Conservation (phyloP, 1,139 yeast species). For the Yamadazyma triangularis region DNA sequence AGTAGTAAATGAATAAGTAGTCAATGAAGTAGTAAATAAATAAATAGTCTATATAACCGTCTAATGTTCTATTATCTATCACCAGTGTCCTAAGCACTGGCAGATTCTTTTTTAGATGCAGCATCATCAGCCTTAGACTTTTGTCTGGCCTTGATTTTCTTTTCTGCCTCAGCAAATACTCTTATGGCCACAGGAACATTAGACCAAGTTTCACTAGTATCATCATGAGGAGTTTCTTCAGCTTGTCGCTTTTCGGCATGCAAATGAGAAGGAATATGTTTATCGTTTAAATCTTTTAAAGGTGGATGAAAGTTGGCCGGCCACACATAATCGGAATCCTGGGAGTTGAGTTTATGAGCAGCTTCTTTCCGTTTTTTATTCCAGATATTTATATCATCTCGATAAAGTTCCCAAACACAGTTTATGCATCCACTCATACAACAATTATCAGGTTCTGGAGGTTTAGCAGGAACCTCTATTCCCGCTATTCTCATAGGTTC, state of each 20-base stretch:
- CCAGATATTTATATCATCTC: constrained; percentile 88
- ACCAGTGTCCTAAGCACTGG: too few species aligned
- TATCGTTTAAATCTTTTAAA: constrained; percentile 22
- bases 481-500: constrained; percentile 58
- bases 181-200: constrained; percentile 71
- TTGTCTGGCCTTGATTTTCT: constrained; percentile 47
- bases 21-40: too few species aligned
- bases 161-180: constrained; percentile 82
- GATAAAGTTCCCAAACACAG: constrained; percentile 93
- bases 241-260: constrained; percentile 9
- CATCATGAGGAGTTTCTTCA: constrained; percentile 11
- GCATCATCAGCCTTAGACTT: too few species aligned
- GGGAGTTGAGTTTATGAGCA: constrained; percentile 43
- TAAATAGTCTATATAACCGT: too few species aligned
- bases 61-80: too few species aligned
- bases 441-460: constrained; percentile 90
- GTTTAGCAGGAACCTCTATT: constrained; percentile 69
- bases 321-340: constrained; percentile 55
- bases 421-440: constrained; percentile 97
- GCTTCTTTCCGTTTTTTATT: constrained; percentile 56
- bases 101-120: too few species aligned
- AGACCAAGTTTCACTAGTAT: constrained; percentile 47
- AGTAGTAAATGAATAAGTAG: too few species aligned
- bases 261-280: constrained; percentile 29
- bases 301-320: constrained; percentile 82